phyloP scores from a whole-genome alignment of 2,329 filamentous ascomycete species.

The Plenodomus lindquistii region DNA sequence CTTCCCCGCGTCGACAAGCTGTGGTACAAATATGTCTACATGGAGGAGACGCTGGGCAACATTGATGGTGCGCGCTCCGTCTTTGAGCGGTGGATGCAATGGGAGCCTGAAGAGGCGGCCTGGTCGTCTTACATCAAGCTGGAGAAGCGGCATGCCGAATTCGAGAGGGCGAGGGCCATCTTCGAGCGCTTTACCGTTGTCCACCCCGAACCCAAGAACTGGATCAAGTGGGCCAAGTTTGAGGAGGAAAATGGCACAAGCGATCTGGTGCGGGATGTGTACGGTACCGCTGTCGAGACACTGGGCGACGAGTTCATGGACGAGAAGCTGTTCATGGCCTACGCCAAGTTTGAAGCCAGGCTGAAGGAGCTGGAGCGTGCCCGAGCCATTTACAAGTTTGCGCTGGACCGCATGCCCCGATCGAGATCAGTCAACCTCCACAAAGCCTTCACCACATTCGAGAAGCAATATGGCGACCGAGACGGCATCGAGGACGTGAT shows the following conservation, averaged over 20 bases:
- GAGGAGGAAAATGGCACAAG: slow-evolving; percentile 95
- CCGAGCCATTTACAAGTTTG: slow-evolving; percentile 95
- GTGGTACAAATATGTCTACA: slow-evolving; percentile 99
- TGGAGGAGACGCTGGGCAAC: slow-evolving; percentile 97
- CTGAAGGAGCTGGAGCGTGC: slow-evolving; percentile 94
- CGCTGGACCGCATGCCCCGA: slow-evolving; percentile 85
- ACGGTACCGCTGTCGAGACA: slow-evolving; percentile 82
- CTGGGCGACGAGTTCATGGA: slow-evolving; percentile 95
- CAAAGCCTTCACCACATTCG: slow-evolving; percentile 94
- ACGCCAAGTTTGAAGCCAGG: slow-evolving; percentile 92
- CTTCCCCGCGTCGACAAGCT: slow-evolving; percentile 91
- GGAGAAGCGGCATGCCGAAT: slow-evolving; percentile 93
- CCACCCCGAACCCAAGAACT: slow-evolving; percentile 92
- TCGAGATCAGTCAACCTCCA: slow-evolving; percentile 84
- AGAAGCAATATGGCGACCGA: slow-evolving; percentile 94
- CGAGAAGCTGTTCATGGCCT: slow-evolving; percentile 92
- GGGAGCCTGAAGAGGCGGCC: slow-evolving; percentile 94
- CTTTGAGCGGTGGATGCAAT: slow-evolving; percentile 97
- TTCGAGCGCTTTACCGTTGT: slow-evolving; percentile 90
- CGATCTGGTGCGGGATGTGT: slow-evolving; percentile 89
- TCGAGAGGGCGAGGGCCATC: slow-evolving; percentile 84
- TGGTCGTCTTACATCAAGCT: slow-evolving; percentile 97
- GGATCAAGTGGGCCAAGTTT: slow-evolving; percentile 97
- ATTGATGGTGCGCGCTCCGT: slow-evolving; percentile 89
- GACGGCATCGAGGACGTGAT: slow-evolving; percentile 96